Base-by-base conservation (phyloP, 2,329 filamentous ascomycete species). In the Lachnellula occidentalis region DNA sequence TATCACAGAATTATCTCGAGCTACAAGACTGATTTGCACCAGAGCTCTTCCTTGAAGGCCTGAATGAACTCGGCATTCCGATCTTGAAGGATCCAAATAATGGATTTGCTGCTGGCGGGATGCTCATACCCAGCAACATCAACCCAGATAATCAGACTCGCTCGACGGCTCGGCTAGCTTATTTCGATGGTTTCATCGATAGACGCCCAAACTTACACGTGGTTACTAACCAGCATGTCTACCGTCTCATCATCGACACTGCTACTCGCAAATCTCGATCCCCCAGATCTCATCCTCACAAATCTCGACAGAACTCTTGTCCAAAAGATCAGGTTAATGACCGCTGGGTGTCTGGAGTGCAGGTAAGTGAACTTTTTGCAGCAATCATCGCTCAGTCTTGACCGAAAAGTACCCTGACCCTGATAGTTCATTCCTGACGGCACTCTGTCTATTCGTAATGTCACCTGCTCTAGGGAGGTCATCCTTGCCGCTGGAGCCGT, bases 401-500 rank as follows among this genome's bases (percentile, higher is more conserved):
- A 17, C 24, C n/a, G 17, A 5, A n/a, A 27, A 31, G n/a, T 15
- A 27, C 9, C 11, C 34, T 9, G 14, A 19, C 7, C 39, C 19
- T 3, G 6, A 34, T 3, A 65, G 60, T 60, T 65, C 47, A 59
- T 56, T 24, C 59, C 61, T 17, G 56, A 61, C 34, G 58, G 59
- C 11, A 61, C 58, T 36, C 43, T 62, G 11, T 48, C 55, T 17
- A 41, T 61, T 9, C 55, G 53, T 12, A 60, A 58, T 19, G 58
- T 61, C 15, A 58, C 57, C 14, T 63, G 81, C 80, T 24, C 72
- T 71, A 14, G 81, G 78, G 74, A 79, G 59, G 75, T 79, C 42
- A 77, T 79, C 58, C 58, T 79, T 12, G 67, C 76, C 2, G 75
- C 72, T 34, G 77, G 77, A 24, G 63, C 73, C 8, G 73, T 74